Evolutionary conservation across 441 rosid species (phyloP).

Genomic region (Hura crepitans): DNA sequence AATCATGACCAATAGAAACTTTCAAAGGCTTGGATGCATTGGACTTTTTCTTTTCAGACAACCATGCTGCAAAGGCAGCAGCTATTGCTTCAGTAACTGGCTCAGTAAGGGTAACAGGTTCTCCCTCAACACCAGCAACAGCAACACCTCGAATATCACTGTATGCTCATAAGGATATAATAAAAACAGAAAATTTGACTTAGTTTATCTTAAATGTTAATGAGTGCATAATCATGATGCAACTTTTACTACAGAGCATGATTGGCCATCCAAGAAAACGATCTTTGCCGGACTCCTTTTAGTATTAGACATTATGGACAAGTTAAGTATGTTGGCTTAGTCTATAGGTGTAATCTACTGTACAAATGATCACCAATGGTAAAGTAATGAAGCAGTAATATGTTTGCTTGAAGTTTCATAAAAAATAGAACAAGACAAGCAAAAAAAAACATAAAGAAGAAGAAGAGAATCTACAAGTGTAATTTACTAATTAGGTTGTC

Average conservation of each 20-base stretch:
- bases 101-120: conserved; percentile 74
- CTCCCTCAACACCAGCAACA: conserved; percentile 89
- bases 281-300: not conserved
- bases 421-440: not conserved
- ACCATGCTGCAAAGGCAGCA: conserved; percentile 88
- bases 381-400: too few relatives aligned
- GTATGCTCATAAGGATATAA: conserved; percentile 10
- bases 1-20: conserved; percentile 91
- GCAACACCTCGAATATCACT: conserved; percentile 98
- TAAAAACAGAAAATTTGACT: too few relatives aligned
- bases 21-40: conserved; percentile 40
- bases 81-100: conserved; percentile 89
- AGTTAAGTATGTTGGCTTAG: too few relatives aligned
- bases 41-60: conserved; percentile 60
- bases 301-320: not conserved
- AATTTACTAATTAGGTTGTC: not conserved
- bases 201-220: not conserved
- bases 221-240: not conserved
- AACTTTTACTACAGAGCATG: too few relatives aligned
- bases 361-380: not conserved
- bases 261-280: not conserved
- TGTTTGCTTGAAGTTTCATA: not conserved
- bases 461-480: not conserved
- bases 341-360: not conserved
- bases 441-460: not conserved